Conservation (phyloP, 257 asterid species). For the Penstemon eatonii region DNA sequence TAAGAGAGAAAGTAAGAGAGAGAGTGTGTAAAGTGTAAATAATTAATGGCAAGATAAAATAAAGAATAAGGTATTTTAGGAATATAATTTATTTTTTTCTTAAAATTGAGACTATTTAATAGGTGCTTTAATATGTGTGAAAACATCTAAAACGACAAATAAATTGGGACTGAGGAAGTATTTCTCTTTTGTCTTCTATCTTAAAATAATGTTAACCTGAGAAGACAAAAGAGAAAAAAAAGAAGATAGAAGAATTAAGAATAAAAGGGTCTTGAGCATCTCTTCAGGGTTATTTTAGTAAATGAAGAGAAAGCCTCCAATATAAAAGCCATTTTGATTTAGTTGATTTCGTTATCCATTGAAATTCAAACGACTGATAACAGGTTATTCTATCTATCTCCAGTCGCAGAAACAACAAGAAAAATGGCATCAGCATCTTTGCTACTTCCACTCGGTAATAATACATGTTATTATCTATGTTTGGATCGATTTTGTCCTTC, state of each 20-base stretch:
- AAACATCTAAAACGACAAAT: too few relatives aligned
- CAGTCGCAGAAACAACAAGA: slow-evolving; percentile 9
- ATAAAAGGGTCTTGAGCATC: not conserved
- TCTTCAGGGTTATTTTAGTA: slow-evolving; percentile 16
- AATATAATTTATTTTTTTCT: too few relatives aligned
- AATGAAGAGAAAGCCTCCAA: not conserved
- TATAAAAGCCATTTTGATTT: slow-evolving; percentile 18
- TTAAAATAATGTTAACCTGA: not conserved
- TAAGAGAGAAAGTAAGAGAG: too few relatives aligned
- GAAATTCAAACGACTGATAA: slow-evolving; percentile 34
- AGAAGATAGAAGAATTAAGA: not conserved
- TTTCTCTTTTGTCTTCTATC: too few relatives aligned
- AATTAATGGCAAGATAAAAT: too few relatives aligned
- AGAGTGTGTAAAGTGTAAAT: too few relatives aligned
- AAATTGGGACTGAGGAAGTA: too few relatives aligned
- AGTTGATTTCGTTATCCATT: slow-evolving; percentile 37
- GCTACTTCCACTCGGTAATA: slow-evolving; percentile 49
- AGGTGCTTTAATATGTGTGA: too few relatives aligned
- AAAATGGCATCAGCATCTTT: slow-evolving; percentile 47
- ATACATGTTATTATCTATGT: not conserved
- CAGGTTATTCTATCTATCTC: slow-evolving; percentile 4
- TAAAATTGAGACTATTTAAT: too few relatives aligned
- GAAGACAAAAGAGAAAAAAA: too few relatives aligned
- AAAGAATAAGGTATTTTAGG: too few relatives aligned
- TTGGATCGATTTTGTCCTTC: not conserved